Evolutionary conservation across 306 rosid species (phyloP).

Genomic region (Ormosia semicastrata): DNA sequence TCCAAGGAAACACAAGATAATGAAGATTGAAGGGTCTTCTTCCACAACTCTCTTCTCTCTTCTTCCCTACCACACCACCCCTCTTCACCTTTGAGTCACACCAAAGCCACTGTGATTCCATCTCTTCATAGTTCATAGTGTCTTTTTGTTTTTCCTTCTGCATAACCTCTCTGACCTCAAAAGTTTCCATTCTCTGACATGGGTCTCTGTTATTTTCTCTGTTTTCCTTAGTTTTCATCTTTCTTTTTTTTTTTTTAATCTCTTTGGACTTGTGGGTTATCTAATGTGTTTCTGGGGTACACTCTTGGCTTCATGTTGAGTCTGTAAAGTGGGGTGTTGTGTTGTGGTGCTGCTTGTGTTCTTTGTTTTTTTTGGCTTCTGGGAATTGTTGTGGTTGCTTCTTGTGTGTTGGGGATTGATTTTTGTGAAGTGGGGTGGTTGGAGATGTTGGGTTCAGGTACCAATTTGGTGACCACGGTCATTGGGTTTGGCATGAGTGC

Average conservation of each 20-base stretch:
- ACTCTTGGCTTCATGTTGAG: neutral
- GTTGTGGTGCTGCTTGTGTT: slow-evolving; percentile 38
- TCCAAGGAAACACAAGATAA: slow-evolving; percentile 14
- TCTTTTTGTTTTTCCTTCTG: neutral
- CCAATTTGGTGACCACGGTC: slow-evolving; percentile 80
- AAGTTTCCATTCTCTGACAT: slow-evolving; percentile 40
- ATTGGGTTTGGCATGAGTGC: slow-evolving; percentile 98
- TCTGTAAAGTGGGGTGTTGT: slow-evolving; percentile 34
- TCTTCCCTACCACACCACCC: slow-evolving; percentile 32
- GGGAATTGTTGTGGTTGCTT: slow-evolving; percentile 13
- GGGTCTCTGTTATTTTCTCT: slow-evolving; percentile 27
- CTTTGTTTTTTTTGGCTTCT: neutral
- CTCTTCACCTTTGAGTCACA: slow-evolving; percentile 46
- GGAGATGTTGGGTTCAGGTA: slow-evolving; percentile 64
- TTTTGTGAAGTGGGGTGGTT: slow-evolving; percentile 1
- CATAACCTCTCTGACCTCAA: neutral
- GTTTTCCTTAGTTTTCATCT: neutral
- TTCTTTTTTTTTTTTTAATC: too few species aligned
- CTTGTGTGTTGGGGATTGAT: slow-evolving; percentile 16
- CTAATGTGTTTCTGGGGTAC: neutral
- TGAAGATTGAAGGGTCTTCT: slow-evolving; percentile 9
- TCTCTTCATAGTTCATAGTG: neutral
- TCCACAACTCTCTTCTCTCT: slow-evolving; percentile 11
- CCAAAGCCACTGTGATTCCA: slow-evolving; percentile 52
- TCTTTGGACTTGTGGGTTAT: slow-evolving; percentile 18